Evolutionary conservation across 2,329 filamentous ascomycete species (phyloP).

Genomic region (Claviceps cyperi): DNA sequence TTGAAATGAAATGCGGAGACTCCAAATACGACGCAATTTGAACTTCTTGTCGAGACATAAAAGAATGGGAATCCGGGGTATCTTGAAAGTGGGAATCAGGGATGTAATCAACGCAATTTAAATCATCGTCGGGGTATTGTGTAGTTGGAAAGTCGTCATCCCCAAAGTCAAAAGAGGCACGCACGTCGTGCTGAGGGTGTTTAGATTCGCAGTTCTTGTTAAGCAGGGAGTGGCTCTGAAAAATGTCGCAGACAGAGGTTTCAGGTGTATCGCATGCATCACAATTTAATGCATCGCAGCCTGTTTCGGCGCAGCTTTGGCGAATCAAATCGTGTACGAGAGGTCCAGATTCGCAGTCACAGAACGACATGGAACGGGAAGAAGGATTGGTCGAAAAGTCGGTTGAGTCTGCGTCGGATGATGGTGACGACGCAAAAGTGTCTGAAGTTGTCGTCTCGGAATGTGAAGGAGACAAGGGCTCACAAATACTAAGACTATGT

Average conservation of each 20-base stretch:
- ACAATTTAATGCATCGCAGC: conserved; percentile 31
- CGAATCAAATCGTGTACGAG: conserved; percentile 19
- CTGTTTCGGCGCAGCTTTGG: conserved; percentile 19
- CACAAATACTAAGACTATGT: conserved; percentile 8
- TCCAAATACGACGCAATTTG: conserved; percentile 23
- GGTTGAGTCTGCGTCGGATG: conserved; percentile 19
- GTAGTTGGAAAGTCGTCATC: conserved; percentile 17
- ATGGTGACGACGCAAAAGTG: conserved; percentile 23
- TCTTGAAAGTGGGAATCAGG: conserved; percentile 13
- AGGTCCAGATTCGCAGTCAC: conserved; percentile 31
- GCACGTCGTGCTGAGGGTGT: conserved; percentile 15
- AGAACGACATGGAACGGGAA: conserved; percentile 36
- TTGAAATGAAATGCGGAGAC: conserved; percentile 16
- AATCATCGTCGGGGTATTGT: conserved; percentile 25
- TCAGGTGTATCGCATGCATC: conserved; percentile 29
- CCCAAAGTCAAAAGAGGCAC: conserved; percentile 19
- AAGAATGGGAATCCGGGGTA: conserved; percentile 28
- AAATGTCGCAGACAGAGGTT: conserved; percentile 31
- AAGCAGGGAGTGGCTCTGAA: conserved; percentile 23
- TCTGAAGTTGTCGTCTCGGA: conserved; percentile 36
- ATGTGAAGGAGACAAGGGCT: conserved; percentile 26
- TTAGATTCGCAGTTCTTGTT: conserved; percentile 17
- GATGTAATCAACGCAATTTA: conserved; percentile 13
- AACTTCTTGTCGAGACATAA: conserved; percentile 26
- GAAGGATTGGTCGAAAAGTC: conserved; percentile 24